Evolutionary conservation across 192 early-diverging fungal species (phyloP), one percentile per base, ranked within the genome.

Genomic region (Podila epicladia): DNA sequence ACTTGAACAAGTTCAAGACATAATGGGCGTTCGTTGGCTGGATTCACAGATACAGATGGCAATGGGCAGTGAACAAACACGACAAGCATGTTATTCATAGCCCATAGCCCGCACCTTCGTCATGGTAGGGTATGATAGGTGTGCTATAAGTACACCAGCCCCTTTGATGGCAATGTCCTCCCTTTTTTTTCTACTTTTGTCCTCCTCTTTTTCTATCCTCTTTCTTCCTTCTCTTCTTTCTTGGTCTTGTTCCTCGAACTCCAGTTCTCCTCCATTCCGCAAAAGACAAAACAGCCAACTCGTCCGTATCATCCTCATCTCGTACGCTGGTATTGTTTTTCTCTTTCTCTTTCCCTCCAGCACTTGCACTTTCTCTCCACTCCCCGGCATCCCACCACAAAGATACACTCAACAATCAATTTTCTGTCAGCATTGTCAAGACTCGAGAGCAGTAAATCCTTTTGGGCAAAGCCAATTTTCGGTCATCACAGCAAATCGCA

Each of bases 101-200:
- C 41, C 41, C 41, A 45, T 17, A 17, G 8, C 35, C 35, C 41
- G 17, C 15, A 17, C 41, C 41, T 15, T 45, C 41, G 15, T 45
- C 41, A 17, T 45, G 41, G 41, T 45, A 45, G 3, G 35, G 7
- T 37, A 37, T 7, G 0, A 37, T 37, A 37, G 41, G 41, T 45
- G 15, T 45, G 15, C 41, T 45, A 45, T 45, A 45, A 45, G 41
- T 45, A 45, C 41, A 3, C 15, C 15, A 19, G 24, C 53, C 53
- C n/a, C 53, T 55, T 55, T 29, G 31, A 67, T 26, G 12, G 22
- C 6, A 55, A 60, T 26, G 17, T 9, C 37, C 17, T 35, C 17
- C 63, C 63, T 11, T 38, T 50, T 41, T 64, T 50, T 63, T 49
- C 58, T 55, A 31, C 53, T 60, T 63, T 41, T 41, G 35, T 58